These are phyloP conservation scores for Teratosphaeria viscida DNA, from an alignment of 2,329 filamentous ascomycete genomes.

Conservation along the genomic window DNA sequence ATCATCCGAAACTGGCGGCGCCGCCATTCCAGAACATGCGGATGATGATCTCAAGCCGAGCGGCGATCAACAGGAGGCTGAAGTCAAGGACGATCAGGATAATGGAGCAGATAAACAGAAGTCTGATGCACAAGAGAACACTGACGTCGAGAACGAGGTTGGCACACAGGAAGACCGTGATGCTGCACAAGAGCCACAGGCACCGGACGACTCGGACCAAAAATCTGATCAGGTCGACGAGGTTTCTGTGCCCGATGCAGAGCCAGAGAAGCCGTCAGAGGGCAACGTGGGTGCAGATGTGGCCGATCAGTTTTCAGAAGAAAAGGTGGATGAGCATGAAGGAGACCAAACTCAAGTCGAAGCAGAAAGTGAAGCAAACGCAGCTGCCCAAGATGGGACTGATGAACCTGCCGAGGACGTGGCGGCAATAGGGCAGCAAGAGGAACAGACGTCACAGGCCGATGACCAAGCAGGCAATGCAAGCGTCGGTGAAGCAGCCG, in stretches of 20 bases:
- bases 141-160: neutral
- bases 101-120: neutral
- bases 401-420: neutral
- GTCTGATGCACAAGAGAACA: neutral
- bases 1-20: neutral
- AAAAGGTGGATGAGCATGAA: neutral
- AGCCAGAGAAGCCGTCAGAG: neutral
- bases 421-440: neutral
- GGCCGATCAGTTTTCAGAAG: neutral
- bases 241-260: neutral
- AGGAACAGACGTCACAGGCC: neutral
- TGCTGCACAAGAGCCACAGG: neutral
- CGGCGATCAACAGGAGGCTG: neutral
- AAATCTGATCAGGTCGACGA: neutral
- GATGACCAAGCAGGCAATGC: neutral
- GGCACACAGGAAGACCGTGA: neutral
- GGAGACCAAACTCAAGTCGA: neutral
- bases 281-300: neutral
- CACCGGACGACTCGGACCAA: neutral
- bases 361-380: neutral
- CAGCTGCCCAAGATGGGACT: neutral
- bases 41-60: neutral
- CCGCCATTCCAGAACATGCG: neutral
- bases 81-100: neutral
- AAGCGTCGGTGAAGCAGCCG: neutral